Percentiles rank a stretch among this genome's conserved stretches.
These are phyloP conservation scores for Hyaloscypha finlandica DNA, from an alignment of 495 filamentous ascomycete species.

Conservation along the genomic window DNA sequence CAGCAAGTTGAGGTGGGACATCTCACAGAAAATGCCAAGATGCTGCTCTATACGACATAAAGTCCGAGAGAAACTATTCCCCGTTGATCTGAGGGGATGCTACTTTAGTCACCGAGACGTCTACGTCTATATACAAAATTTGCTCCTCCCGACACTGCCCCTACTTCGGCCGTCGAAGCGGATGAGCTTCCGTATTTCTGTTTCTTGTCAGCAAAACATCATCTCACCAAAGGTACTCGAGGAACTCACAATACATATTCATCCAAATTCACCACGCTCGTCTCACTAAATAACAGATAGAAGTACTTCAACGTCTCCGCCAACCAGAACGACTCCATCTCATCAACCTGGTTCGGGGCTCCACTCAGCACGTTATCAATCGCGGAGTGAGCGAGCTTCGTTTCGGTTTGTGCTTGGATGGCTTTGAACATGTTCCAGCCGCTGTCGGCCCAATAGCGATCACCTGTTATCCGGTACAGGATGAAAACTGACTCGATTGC, in stretches of 20 bases:
- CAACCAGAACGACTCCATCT: constrained; percentile 67
- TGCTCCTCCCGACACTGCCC: background rate
- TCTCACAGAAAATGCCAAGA: no score
- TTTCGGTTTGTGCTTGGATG: constrained; percentile 45
- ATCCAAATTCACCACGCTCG: constrained; percentile 63
- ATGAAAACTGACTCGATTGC: constrained; percentile 68
- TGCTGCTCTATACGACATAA: no score
- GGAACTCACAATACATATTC: constrained; percentile 39
- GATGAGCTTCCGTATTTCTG: constrained; percentile 76
- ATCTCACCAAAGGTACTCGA: background rate
- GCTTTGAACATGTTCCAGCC: constrained; percentile 62
- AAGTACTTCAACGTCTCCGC: constrained; percentile 94
- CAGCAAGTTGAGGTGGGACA: no score
- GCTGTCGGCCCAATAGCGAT: constrained; percentile 53
- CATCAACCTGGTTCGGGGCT: constrained; percentile 39
- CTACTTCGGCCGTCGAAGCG: constrained; percentile 46
- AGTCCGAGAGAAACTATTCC: no score
- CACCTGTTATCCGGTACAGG: constrained; percentile 59
- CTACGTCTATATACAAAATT: background rate
- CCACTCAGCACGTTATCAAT: constrained; percentile 39
- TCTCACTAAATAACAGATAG: constrained; percentile 80
- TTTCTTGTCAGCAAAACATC: constrained; percentile 1
- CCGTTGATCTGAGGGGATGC: background rate
- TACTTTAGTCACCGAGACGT: background rate
- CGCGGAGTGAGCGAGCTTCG: constrained; percentile 46